phyloP scores from a whole-genome alignment of 345 rosid species.

The Cardamine occulta region DNA sequence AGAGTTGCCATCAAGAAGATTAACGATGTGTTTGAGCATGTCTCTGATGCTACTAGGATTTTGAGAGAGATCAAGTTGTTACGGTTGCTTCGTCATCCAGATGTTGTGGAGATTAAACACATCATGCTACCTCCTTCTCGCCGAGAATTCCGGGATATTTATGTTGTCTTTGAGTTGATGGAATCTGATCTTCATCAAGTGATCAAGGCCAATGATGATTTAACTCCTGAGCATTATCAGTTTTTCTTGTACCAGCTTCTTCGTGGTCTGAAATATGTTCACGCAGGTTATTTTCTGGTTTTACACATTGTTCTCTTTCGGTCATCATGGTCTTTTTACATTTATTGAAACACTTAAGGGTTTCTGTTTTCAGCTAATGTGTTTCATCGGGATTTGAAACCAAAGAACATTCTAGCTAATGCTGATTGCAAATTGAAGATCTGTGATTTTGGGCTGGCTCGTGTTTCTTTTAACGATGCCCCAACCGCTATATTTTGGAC shows the following conservation, averaged over 20 bases:
- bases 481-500: constrained; percentile 99
- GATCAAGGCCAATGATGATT: constrained; percentile 93
- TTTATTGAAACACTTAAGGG: constrained; percentile 8
- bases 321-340: constrained; percentile 2
- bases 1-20: constrained; percentile 95
- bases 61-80: constrained; percentile 94
- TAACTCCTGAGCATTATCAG: constrained; percentile 95
- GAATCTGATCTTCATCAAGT: constrained; percentile 99
- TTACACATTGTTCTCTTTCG: constrained; percentile 3
- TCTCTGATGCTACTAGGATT: constrained; percentile 97
- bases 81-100: constrained; percentile 92
- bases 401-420: constrained; percentile 97
- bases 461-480: constrained; percentile 95
- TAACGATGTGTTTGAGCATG: constrained; percentile 95
- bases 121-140: constrained; percentile 99
- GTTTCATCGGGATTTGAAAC: constrained; percentile 96
- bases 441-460: constrained; percentile 98
- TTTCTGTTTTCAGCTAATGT: constrained; percentile 74
- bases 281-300: constrained; percentile 62
- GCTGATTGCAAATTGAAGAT: constrained; percentile 99
- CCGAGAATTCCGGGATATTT: constrained; percentile 88
- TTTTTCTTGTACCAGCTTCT: constrained; percentile 98
- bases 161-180: constrained; percentile 96
- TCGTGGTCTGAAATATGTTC: constrained; percentile 90
- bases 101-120: constrained; percentile 90